A percentile compares a stretch with the other conserved stretches of the same genome.
These are phyloP conservation scores for Ceratopteris richardii DNA, from an alignment of 75 land plant species.

Conservation along the genomic window DNA sequence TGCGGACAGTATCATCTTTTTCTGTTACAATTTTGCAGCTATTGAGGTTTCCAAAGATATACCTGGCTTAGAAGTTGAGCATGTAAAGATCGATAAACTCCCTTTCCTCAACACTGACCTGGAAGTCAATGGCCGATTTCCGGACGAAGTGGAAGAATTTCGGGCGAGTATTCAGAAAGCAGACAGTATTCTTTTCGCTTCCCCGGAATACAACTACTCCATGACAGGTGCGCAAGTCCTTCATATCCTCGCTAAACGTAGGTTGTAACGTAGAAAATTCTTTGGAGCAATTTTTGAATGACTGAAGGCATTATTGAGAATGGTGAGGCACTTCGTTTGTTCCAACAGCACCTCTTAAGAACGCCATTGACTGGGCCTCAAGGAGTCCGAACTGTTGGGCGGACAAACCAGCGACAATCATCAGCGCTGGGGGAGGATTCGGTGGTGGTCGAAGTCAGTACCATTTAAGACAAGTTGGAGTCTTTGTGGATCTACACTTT, in stretches of 20 bases:
- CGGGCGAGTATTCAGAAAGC: constrained; percentile 17
- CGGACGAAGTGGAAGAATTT: constrained; percentile 22
- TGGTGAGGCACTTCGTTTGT: background rate
- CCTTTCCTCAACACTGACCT: constrained; percentile 31
- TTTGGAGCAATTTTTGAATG: background rate
- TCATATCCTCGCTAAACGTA: too few species aligned
- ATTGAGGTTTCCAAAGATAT: constrained; percentile 17
- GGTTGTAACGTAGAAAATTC: background rate
- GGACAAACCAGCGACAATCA: constrained; percentile 55
- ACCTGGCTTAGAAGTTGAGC: constrained; percentile 15
- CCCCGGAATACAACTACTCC: constrained; percentile 39
- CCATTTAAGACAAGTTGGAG: constrained; percentile 71
- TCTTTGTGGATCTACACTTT: constrained; percentile 70
- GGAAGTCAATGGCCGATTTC: constrained; percentile 13
- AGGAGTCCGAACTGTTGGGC: constrained; percentile 23
- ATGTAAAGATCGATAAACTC: constrained; percentile 10
- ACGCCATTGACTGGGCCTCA: constrained; percentile 18
- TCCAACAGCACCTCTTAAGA: background rate
- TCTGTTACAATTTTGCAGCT: constrained; percentile 7
- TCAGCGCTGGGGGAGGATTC: constrained; percentile 53
- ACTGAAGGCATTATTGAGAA: background rate
- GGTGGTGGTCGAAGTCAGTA: constrained; percentile 59
- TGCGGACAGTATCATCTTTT: too few species aligned
- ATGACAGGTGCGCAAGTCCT: constrained; percentile 15
- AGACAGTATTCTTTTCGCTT: constrained; percentile 28